phyloP scores from a whole-genome alignment of 805 yeast species.

The Schizosaccharomyces osmophilus region DNA sequence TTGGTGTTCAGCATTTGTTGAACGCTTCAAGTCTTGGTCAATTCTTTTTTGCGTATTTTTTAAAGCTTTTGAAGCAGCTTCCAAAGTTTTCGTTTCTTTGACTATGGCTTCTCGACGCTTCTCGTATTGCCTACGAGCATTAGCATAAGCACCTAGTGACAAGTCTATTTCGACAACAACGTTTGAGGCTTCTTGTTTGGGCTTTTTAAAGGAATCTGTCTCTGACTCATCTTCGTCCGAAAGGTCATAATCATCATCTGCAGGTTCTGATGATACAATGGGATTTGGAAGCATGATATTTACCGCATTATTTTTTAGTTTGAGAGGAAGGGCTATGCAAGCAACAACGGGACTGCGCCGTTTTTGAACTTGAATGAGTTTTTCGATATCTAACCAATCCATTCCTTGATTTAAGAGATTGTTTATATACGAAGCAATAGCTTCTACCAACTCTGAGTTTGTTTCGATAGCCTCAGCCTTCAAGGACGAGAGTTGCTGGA shows the following conservation, averaged over 20 bases:
- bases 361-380: slow-evolving; percentile 45
- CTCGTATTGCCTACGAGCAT: slow-evolving; percentile 61
- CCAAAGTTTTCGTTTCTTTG: slow-evolving; percentile 59
- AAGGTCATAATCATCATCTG: slow-evolving; percentile 9
- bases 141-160: slow-evolving; percentile 57
- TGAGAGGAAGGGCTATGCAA: slow-evolving; percentile 8
- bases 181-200: slow-evolving; percentile 5
- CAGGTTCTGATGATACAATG: not conserved
- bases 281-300: not conserved
- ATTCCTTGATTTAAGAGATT: slow-evolving; percentile 51
- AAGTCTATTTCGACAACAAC: slow-evolving; percentile 44
- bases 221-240: slow-evolving; percentile 4
- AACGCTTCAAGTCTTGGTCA: slow-evolving; percentile 38
- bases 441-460: slow-evolving; percentile 46
- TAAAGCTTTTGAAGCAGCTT: slow-evolving; percentile 52
- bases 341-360: slow-evolving; percentile 43
- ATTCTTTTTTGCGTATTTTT: slow-evolving; percentile 64
- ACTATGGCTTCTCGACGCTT: slow-evolving; percentile 49
- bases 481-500: slow-evolving; percentile 35
- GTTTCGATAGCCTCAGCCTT: slow-evolving; percentile 54
- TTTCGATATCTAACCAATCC: slow-evolving; percentile 84
- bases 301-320: not conserved
- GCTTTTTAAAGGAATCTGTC: not conserved
- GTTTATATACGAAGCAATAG: slow-evolving; percentile 44
- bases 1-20: slow-evolving; percentile 34